Evolutionary conservation across 2,329 filamentous ascomycete species (phyloP), one percentile per base, ranked within the genome.

Genomic region (Colletotrichum noveboracense): DNA sequence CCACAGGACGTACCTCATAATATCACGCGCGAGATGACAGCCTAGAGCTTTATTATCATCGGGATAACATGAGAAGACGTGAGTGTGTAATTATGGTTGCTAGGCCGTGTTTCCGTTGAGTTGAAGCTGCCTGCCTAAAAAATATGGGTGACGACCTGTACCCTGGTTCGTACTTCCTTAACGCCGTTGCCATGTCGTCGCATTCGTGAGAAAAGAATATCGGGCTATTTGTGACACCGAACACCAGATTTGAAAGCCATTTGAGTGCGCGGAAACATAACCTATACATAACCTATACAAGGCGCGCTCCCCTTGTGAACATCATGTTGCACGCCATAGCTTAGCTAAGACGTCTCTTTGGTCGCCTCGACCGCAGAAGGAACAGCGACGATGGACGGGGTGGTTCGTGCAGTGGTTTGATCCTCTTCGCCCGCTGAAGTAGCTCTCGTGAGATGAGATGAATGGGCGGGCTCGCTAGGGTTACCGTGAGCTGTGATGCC

Each of bases 401-500:
- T 38, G 32, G 28, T 43, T 8, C 48, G 72, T 36, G 72, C 69
- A 38, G 69, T 61, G 7, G 36, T 55, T 7, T 24, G 13, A 16
- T 67, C 82, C 66, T 87, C 87, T 30, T 88, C 88, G 6, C 83
- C 86, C 4, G 84, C 79, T 1, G 87, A 88, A 18, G 87, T 87
- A 4, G 88, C 87, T 18, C 86, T 86, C 12, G 84, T 87, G 52
- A 91, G 82, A 16, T 88, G 85, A 2, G 89, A 91, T 26, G 86
- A 85, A 30, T 88, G 85, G n/a, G 85, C 79, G 6, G 89, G 89
- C 76, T 90, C 89, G 52, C 85, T 84, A n/a, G 86, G 87, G 9
- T 85, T 78, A 7, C 82, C 64, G 71, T 82, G 65, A 74, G 79
- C 77, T 71, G 77, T 56, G 77, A 75, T 73, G 12, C 71, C 78